These are phyloP conservation scores for Blepharisma japonicum DNA, from an alignment of 73 alveolate species.

Conservation along the genomic window DNA sequence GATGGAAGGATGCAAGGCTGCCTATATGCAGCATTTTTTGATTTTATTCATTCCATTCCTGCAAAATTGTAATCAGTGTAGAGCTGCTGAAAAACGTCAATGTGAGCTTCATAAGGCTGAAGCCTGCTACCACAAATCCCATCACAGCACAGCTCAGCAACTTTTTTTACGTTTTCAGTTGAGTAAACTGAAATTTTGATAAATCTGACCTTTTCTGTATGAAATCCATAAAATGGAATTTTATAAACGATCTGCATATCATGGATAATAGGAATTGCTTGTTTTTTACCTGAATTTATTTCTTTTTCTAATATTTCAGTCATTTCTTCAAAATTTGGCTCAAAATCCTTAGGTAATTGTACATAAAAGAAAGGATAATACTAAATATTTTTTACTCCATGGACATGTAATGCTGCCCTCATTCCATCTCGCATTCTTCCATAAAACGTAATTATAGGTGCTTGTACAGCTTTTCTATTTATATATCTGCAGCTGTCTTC, in stretches of 20 bases:
- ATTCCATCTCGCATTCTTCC: background rate
- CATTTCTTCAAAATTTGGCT: too few species aligned
- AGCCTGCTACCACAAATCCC: conserved; percentile 43
- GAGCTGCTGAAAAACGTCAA: conserved; percentile 72
- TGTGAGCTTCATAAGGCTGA: conserved; percentile 92
- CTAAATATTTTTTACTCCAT: background rate
- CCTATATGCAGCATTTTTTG: background rate
- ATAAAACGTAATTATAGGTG: background rate
- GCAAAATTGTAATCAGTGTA: conserved; percentile 70
- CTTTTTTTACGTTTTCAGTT: conserved; percentile 53
- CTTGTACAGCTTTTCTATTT: background rate
- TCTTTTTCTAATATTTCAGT: too few species aligned
- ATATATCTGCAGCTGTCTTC: background rate
- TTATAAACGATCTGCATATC: conserved; percentile 54
- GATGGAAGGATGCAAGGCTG: background rate
- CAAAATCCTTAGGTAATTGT: too few species aligned
- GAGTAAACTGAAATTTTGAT: conserved; percentile 74
- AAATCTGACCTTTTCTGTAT: conserved; percentile 61
- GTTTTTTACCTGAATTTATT: too few species aligned
- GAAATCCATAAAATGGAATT: conserved; percentile 77
- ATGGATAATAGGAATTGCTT: conserved; percentile 55
- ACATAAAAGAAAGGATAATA: too few species aligned
- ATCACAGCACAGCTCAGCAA: conserved; percentile 60
- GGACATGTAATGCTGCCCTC: background rate
- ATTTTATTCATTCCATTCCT: conserved; percentile 79